Evolutionary conservation across 2,329 filamentous ascomycete species (phyloP), one percentile per base, ranked within the genome.

Genomic region (Huntiella abstrusa): DNA sequence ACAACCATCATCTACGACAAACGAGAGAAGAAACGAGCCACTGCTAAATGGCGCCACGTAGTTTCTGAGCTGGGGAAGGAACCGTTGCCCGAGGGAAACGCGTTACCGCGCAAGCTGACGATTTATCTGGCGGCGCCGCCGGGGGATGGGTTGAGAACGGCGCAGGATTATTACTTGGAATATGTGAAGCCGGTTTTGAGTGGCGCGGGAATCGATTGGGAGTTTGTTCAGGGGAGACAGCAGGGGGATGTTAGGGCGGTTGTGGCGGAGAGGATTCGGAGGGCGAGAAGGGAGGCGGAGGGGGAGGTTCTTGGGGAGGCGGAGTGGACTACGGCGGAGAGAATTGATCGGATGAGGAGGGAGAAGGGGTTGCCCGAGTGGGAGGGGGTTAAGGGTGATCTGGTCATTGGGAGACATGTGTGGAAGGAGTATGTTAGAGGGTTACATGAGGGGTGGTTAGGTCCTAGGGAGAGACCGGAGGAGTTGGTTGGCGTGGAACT

Each of bases 401-500:
- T 98, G 44, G 77, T 96, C 13, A 75, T 98, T 55, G 91, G 91
- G 10, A 69, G 88, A 48, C 83, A 95, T 59, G 80, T 88, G 7
- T 98, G 91, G 91, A 98, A 95, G 64, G 91, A 98, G 63, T 98
- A 96, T 60, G 67, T 96, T 17, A 73, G 87, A 49, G 91, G 91
- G 40, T 58, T 96, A 53, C 91, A 98, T 59, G 91, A 98, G 63
- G 91, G 91, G 47, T 98, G 91, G 88, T 65, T 98, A 17, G 88
- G 91, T 0, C 86, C 91, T 5, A 65, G 93, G 38, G 74, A 80
- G 49, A 62, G 75, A 47, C 80, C 81, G 1, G 55, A 59, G 22
- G 58, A 64, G 46, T 58, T 59, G 28, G 54, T 56, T 5, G 53
- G 54, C 4, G 51, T 55, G 4, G 54, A 56, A n/a, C 22, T 47